Base-by-base conservation (phyloP, 768 basidiomycete genomes). In the Galerina marginata region DNA sequence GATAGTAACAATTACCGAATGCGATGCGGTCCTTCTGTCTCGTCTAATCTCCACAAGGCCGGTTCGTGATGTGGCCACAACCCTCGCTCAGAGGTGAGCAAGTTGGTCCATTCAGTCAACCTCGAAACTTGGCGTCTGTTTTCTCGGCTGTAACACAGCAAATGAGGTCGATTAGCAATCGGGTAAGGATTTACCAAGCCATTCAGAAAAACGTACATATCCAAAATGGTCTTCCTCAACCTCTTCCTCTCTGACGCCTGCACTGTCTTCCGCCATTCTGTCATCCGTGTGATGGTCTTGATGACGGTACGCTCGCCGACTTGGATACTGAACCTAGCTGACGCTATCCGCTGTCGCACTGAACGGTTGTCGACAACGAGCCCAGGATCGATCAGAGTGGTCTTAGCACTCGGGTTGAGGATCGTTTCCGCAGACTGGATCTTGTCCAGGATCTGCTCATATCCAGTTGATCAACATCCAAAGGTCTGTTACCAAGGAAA, bases 1-100 rank as follows among this genome's bases (percentile, higher is more conserved):
- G 54, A 54, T 14, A 54, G 39, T 20, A n/a, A 26, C 52, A 61
- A 66, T 15, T 66, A 93, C 94, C 95, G 80, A 54, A 92, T 90
- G 48, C 95, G 85, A 66, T 92, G 83, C 1, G 94, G 95, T 1
- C 95, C 95, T 68, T 97, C 95, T 2, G 94, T 95, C 67, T 96
- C 95, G 62, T 96, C 95, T 46, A 96, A 74, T 36, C 89, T 78
- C 95, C 95, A 96, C 10, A 82, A 65, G 23, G 77, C 75, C 2
- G 68, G 75, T 42, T 78, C 78, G 14, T 80, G 72, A 45, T 83
- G 81, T 2, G 88, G 86, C 95, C 95, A 96, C 11, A 96, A 69
- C 0, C 94, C 94, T 20, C 92, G 83, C 69, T 96, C 95, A 0
- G 87, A 86, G 2, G 85, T 85, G 23, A 91, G 74, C 9, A 86